Base-by-base conservation (phyloP, 2,329 filamentous ascomycete genomes). In the Exophiala viscosa region DNA sequence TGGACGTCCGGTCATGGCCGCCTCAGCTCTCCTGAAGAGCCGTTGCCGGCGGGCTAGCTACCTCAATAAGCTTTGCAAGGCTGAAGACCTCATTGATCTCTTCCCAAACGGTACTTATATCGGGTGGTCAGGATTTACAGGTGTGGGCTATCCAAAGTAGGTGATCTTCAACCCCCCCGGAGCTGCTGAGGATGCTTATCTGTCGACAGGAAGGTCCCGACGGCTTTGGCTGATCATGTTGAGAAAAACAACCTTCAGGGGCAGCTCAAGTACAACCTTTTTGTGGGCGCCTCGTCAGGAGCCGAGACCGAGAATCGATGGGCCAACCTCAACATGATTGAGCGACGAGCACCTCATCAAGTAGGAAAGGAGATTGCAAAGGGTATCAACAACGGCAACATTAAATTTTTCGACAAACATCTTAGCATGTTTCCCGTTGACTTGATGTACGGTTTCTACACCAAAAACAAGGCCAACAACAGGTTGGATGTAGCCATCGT, bases 321-420 rank as follows among this genome's bases (percentile, higher is more conserved):
- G 90, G 90, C 90, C n/a, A 72, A 76, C 3, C 76, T 92, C 59
- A 86, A 95, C 73, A 95, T 95, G 90, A 95, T 95, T 64, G 86
- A 92, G 74, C 80, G 89, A 52, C 82, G 90, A 51, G 82, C 83
- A 62, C 90, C 90, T 50, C 90, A 95, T 73, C 90, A 95, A 69
- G 90, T 95, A 55, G 90, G 90, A 67, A 95, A 95, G 71, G 81
- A 87, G 54, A 95, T 95, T 60, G 83, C 90, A 55, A 92, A 89
- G 76, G 90, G 90, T 8, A 95, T 95, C 73, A 95, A 95, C 70
- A 84, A 86, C 63, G 90, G 90, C 39, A 80, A 86, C 61, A 95
- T 95, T 73, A 84, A 92, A 58, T 95, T 95, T 73, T 95, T 95
- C 68, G 90, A 95, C 70, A 95, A 95, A 76, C 90, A 95, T 74